Percentiles rank a stretch among this genome's conserved stretches.
phyloP scores from a whole-genome alignment of 495 filamentous ascomycete species.

The Hypomontagnella submonticulosa region DNA sequence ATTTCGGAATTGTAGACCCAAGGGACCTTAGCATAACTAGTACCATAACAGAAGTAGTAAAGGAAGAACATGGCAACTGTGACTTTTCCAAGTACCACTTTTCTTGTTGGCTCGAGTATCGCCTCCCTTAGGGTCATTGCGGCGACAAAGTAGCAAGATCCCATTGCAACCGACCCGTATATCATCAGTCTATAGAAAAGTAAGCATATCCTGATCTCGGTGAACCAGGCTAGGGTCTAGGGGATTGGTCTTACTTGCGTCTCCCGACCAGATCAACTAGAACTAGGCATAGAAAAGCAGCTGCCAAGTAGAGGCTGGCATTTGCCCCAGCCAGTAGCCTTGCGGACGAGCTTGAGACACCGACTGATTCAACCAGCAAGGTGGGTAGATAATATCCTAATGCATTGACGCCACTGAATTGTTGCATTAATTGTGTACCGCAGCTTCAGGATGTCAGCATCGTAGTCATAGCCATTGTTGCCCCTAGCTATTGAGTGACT shows the following conservation, averaged over 20 bases:
- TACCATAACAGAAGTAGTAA: constrained; percentile 53
- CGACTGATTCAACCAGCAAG: constrained; percentile 44
- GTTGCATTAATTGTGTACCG: constrained; percentile 51
- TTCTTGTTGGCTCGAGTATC: constrained; percentile 29
- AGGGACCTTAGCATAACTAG: constrained; percentile 49
- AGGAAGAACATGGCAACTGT: constrained; percentile 52
- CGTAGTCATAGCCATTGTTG: neutral
- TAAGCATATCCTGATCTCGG: constrained; percentile 7
- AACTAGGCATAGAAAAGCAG: constrained; percentile 45
- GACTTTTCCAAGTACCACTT: constrained; percentile 33
- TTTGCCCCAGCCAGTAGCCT: constrained; percentile 49
- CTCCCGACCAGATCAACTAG: constrained; percentile 46
- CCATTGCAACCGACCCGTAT: constrained; percentile 46
- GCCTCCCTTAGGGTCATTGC: constrained; percentile 44
- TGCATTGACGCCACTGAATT: constrained; percentile 46
- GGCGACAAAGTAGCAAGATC: constrained; percentile 47
- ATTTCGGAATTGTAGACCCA: constrained; percentile 58
- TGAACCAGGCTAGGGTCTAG: neutral
- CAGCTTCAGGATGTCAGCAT: constrained; percentile 30
- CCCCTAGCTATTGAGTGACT: constrained; percentile 2
- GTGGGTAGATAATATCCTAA: constrained; percentile 48
- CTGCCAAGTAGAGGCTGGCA: constrained; percentile 44
- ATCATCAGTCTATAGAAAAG: constrained; percentile 58
- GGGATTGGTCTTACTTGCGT: constrained; percentile 38
- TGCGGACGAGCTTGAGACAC: constrained; percentile 40